phyloP scores from a whole-genome alignment of 2,329 filamentous ascomycete genomes.

The Westerdykella aurantiaca region DNA sequence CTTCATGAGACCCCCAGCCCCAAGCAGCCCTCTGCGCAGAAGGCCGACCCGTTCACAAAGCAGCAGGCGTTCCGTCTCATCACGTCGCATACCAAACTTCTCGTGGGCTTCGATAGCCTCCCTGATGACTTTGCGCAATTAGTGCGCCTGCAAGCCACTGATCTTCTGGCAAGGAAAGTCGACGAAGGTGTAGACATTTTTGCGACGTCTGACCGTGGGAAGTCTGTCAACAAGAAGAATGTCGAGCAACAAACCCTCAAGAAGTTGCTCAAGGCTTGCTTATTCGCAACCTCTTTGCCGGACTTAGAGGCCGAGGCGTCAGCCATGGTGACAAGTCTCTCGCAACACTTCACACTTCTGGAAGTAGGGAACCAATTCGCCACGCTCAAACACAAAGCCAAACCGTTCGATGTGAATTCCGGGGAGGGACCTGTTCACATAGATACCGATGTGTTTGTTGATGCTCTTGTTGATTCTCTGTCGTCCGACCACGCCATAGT shows the following conservation, averaged over 20 bases:
- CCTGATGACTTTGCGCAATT: slow-evolving; percentile 84
- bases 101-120: slow-evolving; percentile 79
- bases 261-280: slow-evolving; percentile 80
- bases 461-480: slow-evolving; percentile 84
- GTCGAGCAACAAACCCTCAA: slow-evolving; percentile 77
- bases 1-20: slow-evolving; percentile 63
- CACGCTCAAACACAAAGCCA: slow-evolving; percentile 67
- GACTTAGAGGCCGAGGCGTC: slow-evolving; percentile 73
- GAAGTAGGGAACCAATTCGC: slow-evolving; percentile 84
- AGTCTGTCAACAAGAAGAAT: slow-evolving; percentile 80
- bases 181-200: slow-evolving; percentile 66
- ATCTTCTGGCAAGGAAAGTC: slow-evolving; percentile 67
- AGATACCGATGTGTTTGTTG: slow-evolving; percentile 78
- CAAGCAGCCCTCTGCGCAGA: slow-evolving; percentile 54
- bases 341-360: slow-evolving; percentile 82
- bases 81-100: slow-evolving; percentile 81
- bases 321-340: slow-evolving; percentile 70
- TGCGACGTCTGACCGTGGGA: slow-evolving; percentile 69
- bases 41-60: slow-evolving; percentile 83
- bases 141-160: slow-evolving; percentile 82
- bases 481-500: slow-evolving; percentile 78
- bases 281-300: slow-evolving; percentile 76
- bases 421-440: slow-evolving; percentile 85
- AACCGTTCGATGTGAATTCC: slow-evolving; percentile 74
- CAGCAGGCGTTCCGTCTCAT: slow-evolving; percentile 85